A percentile compares a stretch with the other conserved stretches of the same genome.
phyloP scores from a whole-genome alignment of 2,329 filamentous ascomycete genomes.

The Neonectria hederae region DNA sequence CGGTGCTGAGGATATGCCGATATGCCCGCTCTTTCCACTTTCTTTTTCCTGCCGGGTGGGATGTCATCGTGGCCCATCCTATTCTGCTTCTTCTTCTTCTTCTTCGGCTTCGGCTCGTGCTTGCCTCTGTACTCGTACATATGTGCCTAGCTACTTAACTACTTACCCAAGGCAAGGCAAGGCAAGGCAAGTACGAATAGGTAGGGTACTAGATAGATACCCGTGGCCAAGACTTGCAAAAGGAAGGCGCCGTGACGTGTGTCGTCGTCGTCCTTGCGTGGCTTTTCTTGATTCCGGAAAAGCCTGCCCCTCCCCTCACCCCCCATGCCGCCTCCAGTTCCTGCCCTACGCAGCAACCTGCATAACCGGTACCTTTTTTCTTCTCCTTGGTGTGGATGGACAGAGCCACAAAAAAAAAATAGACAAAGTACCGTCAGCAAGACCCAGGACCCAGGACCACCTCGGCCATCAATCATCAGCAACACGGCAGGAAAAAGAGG shows the following conservation, averaged over 20 bases:
- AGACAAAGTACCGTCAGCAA: conserved; percentile 13
- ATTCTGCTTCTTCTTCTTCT: background rate
- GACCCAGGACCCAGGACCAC: background rate
- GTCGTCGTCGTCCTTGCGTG: background rate
- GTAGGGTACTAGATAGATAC: too few relatives aligned
- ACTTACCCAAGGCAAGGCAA: background rate
- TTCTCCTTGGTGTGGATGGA: background rate
- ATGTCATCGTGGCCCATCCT: background rate
- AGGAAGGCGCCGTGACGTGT: background rate
- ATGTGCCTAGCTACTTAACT: too few relatives aligned
- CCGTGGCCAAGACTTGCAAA: background rate
- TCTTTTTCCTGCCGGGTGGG: conserved; percentile 5
- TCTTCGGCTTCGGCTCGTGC: background rate
- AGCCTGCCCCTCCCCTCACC: background rate
- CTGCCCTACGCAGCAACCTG: conserved; percentile 8
- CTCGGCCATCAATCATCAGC: conserved; percentile 3
- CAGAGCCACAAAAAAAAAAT: background rate
- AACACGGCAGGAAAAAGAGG: conserved; percentile 10
- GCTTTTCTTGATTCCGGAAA: background rate
- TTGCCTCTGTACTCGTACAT: background rate
- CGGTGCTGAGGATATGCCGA: conserved; percentile 12
- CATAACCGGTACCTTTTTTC: conserved; percentile 6
- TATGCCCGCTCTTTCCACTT: conserved; percentile 20
- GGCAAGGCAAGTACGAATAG: background rate
- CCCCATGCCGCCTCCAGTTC: background rate